Percentiles rank a stretch among this genome's conserved stretches.
phyloP scores from a whole-genome alignment of 495 filamentous ascomycete species.

The Aspergillus sclerotioniger region DNA sequence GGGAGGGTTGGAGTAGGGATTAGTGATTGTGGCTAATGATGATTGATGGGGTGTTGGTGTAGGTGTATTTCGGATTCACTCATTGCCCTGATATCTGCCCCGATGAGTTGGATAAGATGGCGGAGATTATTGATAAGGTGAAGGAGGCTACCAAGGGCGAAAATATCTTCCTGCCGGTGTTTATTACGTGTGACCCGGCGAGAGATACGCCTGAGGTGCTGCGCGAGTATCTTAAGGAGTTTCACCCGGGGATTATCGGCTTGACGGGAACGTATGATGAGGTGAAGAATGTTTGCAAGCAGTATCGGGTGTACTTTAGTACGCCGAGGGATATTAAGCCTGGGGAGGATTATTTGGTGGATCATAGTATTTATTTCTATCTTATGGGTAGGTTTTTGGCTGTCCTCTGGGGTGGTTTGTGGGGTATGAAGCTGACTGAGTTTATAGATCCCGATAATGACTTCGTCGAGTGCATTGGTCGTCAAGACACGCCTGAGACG shows the following conservation, averaged over 20 bases:
- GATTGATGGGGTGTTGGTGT: neutral
- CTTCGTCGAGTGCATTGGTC: conserved; percentile 94
- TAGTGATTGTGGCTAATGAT: conserved; percentile 1
- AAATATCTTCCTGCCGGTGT: conserved; percentile 66
- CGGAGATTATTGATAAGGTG: conserved; percentile 83
- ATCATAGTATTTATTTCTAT: conserved; percentile 99
- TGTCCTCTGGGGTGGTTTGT: no score
- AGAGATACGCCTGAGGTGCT: conserved; percentile 84
- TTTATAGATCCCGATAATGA: conserved; percentile 85
- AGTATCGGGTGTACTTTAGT: conserved; percentile 94
- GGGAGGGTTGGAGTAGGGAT: no score
- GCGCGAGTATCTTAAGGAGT: conserved; percentile 82
- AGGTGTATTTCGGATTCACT: conserved; percentile 98
- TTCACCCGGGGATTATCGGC: conserved; percentile 84
- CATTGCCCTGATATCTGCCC: conserved; percentile 99
- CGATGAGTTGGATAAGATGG: conserved; percentile 99
- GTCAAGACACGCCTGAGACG: conserved; percentile 86
- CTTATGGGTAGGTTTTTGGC: conserved; percentile 80
- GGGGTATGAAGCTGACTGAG: neutral
- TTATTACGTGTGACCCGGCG: conserved; percentile 93
- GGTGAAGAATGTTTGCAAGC: conserved; percentile 88
- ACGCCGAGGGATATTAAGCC: conserved; percentile 84
- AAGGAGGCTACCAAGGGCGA: conserved; percentile 47
- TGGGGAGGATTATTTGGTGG: conserved; percentile 94
- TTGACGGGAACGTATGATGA: conserved; percentile 91